A percentile compares a stretch with the other conserved stretches of the same genome.
Evolutionary conservation across 176 grass and related monocot species (phyloP).

Genomic region (Phoenix roebelenii): DNA sequence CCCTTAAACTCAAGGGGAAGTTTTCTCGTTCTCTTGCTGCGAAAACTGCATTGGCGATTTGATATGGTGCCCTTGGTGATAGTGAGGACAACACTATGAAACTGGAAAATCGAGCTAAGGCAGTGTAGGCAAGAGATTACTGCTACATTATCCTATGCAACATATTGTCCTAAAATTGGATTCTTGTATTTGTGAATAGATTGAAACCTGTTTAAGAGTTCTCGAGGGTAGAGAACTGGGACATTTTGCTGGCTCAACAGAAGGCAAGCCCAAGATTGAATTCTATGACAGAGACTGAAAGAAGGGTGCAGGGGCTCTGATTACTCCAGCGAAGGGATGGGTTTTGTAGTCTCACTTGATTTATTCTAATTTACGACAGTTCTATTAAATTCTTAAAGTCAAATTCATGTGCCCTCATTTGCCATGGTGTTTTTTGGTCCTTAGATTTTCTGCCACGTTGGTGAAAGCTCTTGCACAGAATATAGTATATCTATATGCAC

Average conservation of each 20-base stretch:
- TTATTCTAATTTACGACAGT: neutral
- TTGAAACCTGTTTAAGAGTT: slow-evolving; percentile 54
- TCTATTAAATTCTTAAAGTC: neutral
- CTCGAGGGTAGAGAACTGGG: slow-evolving; percentile 60
- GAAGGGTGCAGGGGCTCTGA: slow-evolving; percentile 62
- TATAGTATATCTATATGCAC: too few relatives aligned
- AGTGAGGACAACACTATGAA: slow-evolving; percentile 61
- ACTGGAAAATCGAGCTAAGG: slow-evolving; percentile 59
- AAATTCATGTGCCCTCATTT: neutral
- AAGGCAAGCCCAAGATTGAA: slow-evolving; percentile 86
- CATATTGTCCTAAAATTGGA: slow-evolving; percentile 1
- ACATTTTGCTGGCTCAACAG: slow-evolving; percentile 48
- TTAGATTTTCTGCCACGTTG: too few relatives aligned
- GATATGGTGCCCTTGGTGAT: slow-evolving; percentile 74
- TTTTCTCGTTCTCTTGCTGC: slow-evolving; percentile 83
- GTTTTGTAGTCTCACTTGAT: neutral
- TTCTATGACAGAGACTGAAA: slow-evolving; percentile 71
- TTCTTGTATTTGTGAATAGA: slow-evolving; percentile 26
- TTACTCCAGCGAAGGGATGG: slow-evolving; percentile 51
- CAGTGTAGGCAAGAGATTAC: slow-evolving; percentile 17
- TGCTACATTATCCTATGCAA: too few relatives aligned
- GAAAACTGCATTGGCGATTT: slow-evolving; percentile 63
- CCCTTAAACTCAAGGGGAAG: slow-evolving; percentile 68
- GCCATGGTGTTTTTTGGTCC: too few relatives aligned
- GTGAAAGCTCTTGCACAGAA: too few relatives aligned